Evolutionary conservation across 2,329 filamentous ascomycete species (phyloP).

Genomic region (Lasiodiplodia sp.): DNA sequence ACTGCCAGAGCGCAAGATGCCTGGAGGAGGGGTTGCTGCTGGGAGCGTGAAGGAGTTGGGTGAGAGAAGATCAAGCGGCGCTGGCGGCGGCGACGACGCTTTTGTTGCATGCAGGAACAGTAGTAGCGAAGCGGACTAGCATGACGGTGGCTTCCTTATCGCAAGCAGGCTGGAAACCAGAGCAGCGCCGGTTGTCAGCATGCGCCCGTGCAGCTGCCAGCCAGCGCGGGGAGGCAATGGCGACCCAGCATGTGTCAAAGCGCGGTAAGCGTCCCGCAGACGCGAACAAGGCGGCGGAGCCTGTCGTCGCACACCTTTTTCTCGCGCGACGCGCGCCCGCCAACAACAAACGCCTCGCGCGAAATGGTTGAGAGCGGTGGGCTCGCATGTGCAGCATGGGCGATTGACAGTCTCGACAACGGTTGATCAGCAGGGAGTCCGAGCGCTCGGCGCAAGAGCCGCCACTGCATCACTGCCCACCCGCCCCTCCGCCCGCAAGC

Average conservation of each 20-base stretch:
- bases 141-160: conserved; percentile 30
- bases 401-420: conserved; percentile 13
- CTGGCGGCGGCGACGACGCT: conserved; percentile 10
- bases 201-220: conserved; percentile 15
- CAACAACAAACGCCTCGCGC: conserved; percentile 3
- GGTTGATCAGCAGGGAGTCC: conserved; percentile 25
- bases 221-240: conserved; percentile 9
- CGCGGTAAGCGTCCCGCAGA: conserved; percentile 16
- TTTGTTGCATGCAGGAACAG: conserved; percentile 30
- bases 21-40: conserved; percentile 8
- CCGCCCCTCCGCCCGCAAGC: conserved; percentile 16
- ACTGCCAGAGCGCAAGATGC: conserved; percentile 9
- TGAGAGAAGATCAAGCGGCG: neutral
- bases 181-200: conserved; percentile 7
- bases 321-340: conserved; percentile 1
- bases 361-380: conserved; percentile 25
- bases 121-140: conserved; percentile 27
- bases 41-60: neutral
- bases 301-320: conserved; percentile 15
- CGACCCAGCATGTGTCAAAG: neutral
- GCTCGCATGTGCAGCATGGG: conserved; percentile 13
- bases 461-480: conserved; percentile 21
- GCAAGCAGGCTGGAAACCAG: conserved; percentile 1
- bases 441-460: conserved; percentile 15
- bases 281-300: neutral